phyloP scores from a whole-genome alignment of 1,284 basidiomycete species.

The Tylopilus sp. region DNA sequence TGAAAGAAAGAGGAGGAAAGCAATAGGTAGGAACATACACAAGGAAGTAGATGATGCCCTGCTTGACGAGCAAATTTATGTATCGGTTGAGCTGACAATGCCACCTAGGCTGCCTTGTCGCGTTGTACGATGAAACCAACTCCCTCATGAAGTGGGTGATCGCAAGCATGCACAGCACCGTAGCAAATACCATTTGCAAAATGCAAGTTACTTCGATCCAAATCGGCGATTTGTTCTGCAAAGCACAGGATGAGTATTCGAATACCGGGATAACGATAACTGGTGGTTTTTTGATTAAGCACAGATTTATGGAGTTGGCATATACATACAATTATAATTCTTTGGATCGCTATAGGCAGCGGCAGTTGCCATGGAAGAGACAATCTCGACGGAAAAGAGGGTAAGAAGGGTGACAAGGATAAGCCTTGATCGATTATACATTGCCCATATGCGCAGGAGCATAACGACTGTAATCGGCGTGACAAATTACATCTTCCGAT shows the following conservation, averaged over 20 bases:
- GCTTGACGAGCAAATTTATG: neutral
- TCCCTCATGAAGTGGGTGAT: neutral
- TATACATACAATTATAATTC: neutral
- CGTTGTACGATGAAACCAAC: neutral
- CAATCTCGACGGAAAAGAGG: neutral
- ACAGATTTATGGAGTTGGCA: neutral
- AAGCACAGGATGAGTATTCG: neutral
- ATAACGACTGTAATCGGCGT: neutral
- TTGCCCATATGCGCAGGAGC: slow-evolving; percentile 2
- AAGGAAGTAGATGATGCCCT: neutral
- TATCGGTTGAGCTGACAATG: neutral
- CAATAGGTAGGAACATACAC: neutral
- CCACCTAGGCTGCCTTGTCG: neutral
- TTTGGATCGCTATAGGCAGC: neutral
- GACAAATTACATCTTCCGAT: neutral
- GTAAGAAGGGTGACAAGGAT: neutral
- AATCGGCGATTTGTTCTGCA: neutral
- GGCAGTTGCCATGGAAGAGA: neutral
- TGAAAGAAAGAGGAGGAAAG: too few species aligned
- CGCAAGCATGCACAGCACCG: neutral
- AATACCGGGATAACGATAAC: neutral
- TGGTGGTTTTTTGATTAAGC: neutral
- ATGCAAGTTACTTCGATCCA: neutral
- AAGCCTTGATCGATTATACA: neutral
- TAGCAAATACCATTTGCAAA: neutral